Evolutionary conservation across 257 asterid species (phyloP), one percentile per base, ranked within the genome.

Genomic region (Solanum infundibuliforme): DNA sequence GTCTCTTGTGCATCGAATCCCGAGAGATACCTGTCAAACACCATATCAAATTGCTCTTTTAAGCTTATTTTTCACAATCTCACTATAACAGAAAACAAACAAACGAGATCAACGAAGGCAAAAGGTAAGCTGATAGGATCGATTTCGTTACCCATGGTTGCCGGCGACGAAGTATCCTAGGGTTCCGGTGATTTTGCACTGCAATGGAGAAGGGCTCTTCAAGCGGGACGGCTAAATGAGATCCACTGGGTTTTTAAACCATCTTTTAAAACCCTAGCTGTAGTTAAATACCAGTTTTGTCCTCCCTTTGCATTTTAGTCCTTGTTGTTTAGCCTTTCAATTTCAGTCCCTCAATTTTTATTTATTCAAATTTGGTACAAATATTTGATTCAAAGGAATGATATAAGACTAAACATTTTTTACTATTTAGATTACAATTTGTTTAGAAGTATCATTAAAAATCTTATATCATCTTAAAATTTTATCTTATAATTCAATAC

Each of bases 1-100:
- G 85, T 43, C 85, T 79, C 65, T 79, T 79, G 39, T 79, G 85
- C 85, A 79, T 79, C 85, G 85, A 79, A 79, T 79, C 85, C 3
- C 85, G 85, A 27, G 85, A 79, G 36, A 79, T 79, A 79, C 85
- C 85, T 79, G 48, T 27, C 65, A 79, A 23, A 8, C 11, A 43
- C 85, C 66, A 79, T 43, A 79, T 2, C 66, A 79, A 31, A 43
- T 43, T 25, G 6, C 66, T 79, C 85, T 27, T 27, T 14, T 43
- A 27, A 79, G 16, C 85, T 79, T 43, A 27, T 79, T 43, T 16
- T 73, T 34, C 81, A 0, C 52, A 36, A 35, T 36, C 7, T 21
- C 52, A 74, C 16, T 5, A 74, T 9, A 32, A 72, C 13, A 72
- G 14, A 32, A 34, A 73, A 35, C 82, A 34, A 73, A 34, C 46